Percentiles rank a stretch among this genome's conserved stretches.
phyloP scores from a whole-genome alignment of 2,329 filamentous ascomycete species.

The Graphium sp. region DNA sequence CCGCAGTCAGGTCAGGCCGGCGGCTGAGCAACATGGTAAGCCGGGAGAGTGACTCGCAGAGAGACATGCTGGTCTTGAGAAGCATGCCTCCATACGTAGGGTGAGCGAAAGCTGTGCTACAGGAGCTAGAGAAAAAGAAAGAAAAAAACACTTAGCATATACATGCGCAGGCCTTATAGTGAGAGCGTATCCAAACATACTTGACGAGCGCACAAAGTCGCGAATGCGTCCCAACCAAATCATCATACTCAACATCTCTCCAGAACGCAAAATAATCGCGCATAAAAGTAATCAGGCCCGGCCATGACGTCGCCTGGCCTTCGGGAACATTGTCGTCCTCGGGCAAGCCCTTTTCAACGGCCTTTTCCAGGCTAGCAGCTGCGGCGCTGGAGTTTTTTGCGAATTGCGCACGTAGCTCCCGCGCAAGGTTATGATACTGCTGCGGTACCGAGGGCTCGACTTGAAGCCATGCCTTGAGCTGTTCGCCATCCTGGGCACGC shows the following conservation, averaged over 20 bases:
- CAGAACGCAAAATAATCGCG: constrained; percentile 69
- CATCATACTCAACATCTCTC: constrained; percentile 61
- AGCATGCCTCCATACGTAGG: constrained; percentile 66
- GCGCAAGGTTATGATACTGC: constrained; percentile 50
- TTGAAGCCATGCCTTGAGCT: constrained; percentile 52
- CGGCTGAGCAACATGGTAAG: constrained; percentile 75
- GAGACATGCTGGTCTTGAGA: constrained; percentile 66
- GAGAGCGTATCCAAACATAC: constrained; percentile 27
- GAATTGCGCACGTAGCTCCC: constrained; percentile 47
- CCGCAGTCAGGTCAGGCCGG: constrained; percentile 58
- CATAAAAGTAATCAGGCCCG: constrained; percentile 62
- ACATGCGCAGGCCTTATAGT: background rate
- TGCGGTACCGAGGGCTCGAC: constrained; percentile 56
- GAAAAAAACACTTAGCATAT: background rate
- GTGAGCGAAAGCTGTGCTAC: constrained; percentile 66
- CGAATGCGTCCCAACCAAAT: constrained; percentile 60
- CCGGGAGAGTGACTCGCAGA: constrained; percentile 64
- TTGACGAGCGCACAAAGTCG: constrained; percentile 58
- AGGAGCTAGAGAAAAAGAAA: constrained; percentile 38
- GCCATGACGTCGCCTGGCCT: constrained; percentile 53
- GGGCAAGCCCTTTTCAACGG: constrained; percentile 47
- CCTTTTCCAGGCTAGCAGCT: constrained; percentile 36
- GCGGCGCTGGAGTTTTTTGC: constrained; percentile 4
- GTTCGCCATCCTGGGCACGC: constrained; percentile 34
- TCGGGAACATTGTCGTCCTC: constrained; percentile 47